Percentiles rank a stretch among this genome's conserved stretches.
phyloP scores from a whole-genome alignment of 2,329 filamentous ascomycete species.

The Ophiocordyceps camponoti-rufipedis region DNA sequence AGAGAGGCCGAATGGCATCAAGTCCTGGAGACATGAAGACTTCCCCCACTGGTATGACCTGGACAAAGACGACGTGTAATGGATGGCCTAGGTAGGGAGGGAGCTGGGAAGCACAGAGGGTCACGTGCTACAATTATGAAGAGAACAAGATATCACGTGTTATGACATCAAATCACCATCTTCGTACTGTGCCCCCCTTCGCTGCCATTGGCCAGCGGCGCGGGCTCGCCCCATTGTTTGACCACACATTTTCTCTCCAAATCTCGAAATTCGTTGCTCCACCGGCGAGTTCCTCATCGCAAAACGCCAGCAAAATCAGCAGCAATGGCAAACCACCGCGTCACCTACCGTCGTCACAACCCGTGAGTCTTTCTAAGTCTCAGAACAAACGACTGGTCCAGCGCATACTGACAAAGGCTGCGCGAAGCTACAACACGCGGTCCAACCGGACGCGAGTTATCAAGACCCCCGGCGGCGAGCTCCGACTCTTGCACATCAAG shows the following conservation, averaged over 20 bases:
- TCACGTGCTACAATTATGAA: not conserved
- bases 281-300: conserved; percentile 17
- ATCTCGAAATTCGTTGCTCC: conserved; percentile 21
- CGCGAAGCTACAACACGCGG: conserved; percentile 79
- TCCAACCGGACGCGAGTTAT: conserved; percentile 93
- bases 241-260: conserved; percentile 25
- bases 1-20: conserved; percentile 36
- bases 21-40: conserved; percentile 38
- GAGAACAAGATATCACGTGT: conserved; percentile 1
- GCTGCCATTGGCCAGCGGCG: conserved; percentile 18
- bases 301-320: conserved; percentile 21
- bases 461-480: conserved; percentile 91
- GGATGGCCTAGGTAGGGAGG: no score
- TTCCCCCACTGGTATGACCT: conserved; percentile 37
- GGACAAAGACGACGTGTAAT: conserved; percentile 7
- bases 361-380: conserved; percentile 36
- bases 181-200: not conserved
- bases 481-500: conserved; percentile 97
- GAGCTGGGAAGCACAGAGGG: no score
- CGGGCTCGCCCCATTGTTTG: conserved; percentile 16
- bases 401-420: conserved; percentile 8
- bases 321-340: conserved; percentile 41
- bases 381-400: not conserved
- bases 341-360: conserved; percentile 61
- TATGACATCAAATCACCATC: not conserved